Conservation (phyloP, 176 grass and related monocot genomes). For the Triticum monococcum region DNA sequence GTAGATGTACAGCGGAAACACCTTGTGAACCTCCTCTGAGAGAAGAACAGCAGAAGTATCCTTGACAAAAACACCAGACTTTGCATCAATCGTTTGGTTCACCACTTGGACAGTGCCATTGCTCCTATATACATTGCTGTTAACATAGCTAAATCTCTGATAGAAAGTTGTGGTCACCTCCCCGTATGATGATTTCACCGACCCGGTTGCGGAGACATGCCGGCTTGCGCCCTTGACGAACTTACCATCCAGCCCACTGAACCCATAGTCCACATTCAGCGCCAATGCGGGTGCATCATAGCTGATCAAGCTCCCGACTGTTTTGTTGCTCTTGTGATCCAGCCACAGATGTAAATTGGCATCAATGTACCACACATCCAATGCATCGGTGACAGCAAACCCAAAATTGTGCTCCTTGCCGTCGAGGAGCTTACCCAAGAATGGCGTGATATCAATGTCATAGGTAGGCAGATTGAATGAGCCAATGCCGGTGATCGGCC, state of each 20-base stretch:
- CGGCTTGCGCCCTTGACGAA: slow-evolving; percentile 25
- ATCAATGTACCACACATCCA: slow-evolving; percentile 38
- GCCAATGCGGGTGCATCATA: slow-evolving; percentile 23
- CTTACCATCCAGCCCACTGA: slow-evolving; percentile 40
- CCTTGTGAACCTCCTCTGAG: slow-evolving; percentile 24
- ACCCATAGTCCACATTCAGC: slow-evolving; percentile 9
- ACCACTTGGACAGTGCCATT: slow-evolving; percentile 40
- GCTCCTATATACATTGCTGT: slow-evolving; percentile 19
- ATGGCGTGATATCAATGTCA: slow-evolving; percentile 48
- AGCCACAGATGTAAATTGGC: slow-evolving; percentile 53
- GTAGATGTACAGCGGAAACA: slow-evolving; percentile 42
- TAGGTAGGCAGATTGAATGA: slow-evolving; percentile 45
- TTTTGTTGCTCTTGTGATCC: slow-evolving; percentile 34
- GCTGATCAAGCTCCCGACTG: slow-evolving; percentile 26
- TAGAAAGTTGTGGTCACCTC: slow-evolving; percentile 43
- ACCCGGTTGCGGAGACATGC: slow-evolving; percentile 33
- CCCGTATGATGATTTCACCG: slow-evolving; percentile 38
- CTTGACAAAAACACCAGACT: slow-evolving; percentile 35
- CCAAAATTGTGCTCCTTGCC: slow-evolving; percentile 42
- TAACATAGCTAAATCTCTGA: slow-evolving; percentile 36
- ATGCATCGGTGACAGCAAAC: slow-evolving; percentile 31
- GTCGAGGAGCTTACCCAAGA: slow-evolving; percentile 41
- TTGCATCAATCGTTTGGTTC: slow-evolving; percentile 49
- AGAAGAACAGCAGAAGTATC: slow-evolving; percentile 13
- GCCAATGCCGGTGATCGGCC: slow-evolving; percentile 42